Evolutionary conservation across 2,329 filamentous ascomycete species (phyloP).

Genomic region (Ophiostoma pallidulum): DNA sequence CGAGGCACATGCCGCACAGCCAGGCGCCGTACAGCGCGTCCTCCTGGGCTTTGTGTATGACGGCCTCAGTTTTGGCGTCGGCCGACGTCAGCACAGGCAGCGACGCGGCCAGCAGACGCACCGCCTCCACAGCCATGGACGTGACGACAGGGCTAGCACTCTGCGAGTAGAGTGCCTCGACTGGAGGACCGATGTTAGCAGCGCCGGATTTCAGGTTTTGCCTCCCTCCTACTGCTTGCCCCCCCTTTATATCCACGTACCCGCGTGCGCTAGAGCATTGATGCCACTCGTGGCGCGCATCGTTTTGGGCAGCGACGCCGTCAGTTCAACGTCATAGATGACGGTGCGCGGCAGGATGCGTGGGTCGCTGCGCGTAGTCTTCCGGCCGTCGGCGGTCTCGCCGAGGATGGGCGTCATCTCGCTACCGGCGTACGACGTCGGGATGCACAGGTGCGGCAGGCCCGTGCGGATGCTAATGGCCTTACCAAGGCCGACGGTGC

Average conservation of each 20-base stretch:
- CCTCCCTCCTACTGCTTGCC: no score
- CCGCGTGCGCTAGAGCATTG: constrained; percentile 57
- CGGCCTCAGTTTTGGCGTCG: constrained; percentile 24
- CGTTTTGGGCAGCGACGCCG: constrained; percentile 44
- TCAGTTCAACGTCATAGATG: constrained; percentile 56
- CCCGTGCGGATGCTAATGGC: constrained; percentile 29
- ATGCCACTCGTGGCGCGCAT: constrained; percentile 51
- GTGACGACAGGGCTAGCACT: constrained; percentile 52
- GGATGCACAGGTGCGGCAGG: constrained; percentile 27
- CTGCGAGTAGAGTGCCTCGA: constrained; percentile 52
- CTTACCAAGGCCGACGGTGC: constrained; percentile 53
- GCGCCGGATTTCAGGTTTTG: no score
- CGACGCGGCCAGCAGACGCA: constrained; percentile 40
- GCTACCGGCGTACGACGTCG: constrained; percentile 52
- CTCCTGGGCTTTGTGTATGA: constrained; percentile 33
- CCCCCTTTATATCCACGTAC: no score
- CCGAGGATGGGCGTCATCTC: constrained; percentile 59
- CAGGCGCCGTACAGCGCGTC: constrained; percentile 53
- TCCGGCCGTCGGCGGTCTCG: constrained; percentile 48
- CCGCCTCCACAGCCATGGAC: constrained; percentile 49
- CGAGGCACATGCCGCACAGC: constrained; percentile 53
- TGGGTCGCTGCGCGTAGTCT: constrained; percentile 47
- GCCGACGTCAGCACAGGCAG: constrained; percentile 41
- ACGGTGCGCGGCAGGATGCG: constrained; percentile 52
- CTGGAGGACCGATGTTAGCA: no score